Evolutionary conservation across 2,329 filamentous ascomycete genomes (phyloP).

Genomic region (Aspergillus cejpii): DNA sequence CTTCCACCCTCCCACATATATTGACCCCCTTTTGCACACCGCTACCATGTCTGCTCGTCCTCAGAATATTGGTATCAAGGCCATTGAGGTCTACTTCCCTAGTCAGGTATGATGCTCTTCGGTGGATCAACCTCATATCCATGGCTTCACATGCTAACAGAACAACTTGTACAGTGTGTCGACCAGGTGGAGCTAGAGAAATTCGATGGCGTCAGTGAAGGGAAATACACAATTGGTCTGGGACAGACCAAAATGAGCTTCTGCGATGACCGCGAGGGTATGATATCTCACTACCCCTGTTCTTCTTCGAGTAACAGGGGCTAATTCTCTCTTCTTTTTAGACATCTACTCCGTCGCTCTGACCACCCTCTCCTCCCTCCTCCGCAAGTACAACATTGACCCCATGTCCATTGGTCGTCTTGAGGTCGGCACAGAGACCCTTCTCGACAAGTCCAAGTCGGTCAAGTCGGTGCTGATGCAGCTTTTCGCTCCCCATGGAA

Average conservation of each 20-base stretch:
- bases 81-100: constrained; percentile 84
- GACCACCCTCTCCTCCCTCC: constrained; percentile 68
- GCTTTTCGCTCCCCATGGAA: constrained; percentile 63
- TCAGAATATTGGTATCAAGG: constrained; percentile 86
- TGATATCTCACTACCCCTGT: constrained; percentile 19
- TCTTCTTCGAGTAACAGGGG: background rate
- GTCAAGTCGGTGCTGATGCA: constrained; percentile 87
- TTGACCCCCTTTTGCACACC: constrained; percentile 14
- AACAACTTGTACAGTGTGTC: constrained; percentile 57
- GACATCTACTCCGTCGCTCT: constrained; percentile 84
- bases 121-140: constrained; percentile 3
- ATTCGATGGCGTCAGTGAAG: constrained; percentile 72
- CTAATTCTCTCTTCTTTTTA: constrained; percentile 31
- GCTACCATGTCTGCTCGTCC: constrained; percentile 64
- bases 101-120: constrained; percentile 60
- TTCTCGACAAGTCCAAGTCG: constrained; percentile 85
- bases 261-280: constrained; percentile 82
- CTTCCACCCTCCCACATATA: constrained; percentile 7
- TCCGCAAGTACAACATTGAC: constrained; percentile 79
- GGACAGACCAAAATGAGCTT: constrained; percentile 91
- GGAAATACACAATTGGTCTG: constrained; percentile 87
- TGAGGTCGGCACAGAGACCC: constrained; percentile 79
- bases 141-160: constrained; percentile 13
- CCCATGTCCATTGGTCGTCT: constrained; percentile 69
- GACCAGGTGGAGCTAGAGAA: constrained; percentile 77